phyloP scores from a whole-genome alignment of 768 basidiomycete genomes.

The Gloeostereum incarnatum region DNA sequence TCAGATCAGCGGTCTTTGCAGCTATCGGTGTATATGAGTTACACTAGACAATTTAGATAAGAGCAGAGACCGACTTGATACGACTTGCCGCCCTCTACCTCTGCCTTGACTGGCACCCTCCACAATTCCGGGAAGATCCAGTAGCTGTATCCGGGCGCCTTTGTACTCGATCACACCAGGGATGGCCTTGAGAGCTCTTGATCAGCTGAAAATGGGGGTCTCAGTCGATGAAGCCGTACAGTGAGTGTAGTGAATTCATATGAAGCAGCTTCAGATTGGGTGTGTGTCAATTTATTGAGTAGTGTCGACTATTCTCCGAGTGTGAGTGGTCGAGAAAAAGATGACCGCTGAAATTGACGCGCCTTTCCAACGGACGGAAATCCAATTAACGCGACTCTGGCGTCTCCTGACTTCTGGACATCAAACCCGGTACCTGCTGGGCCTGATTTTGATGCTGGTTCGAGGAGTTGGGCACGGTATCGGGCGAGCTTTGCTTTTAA shows the following conservation, averaged over 20 bases:
- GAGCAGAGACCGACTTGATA: slow-evolving; percentile 55
- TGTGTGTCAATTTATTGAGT: slow-evolving; percentile 86
- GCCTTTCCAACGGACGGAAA: slow-evolving; percentile 95
- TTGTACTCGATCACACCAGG: slow-evolving; percentile 96
- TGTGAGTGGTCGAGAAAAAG: neutral
- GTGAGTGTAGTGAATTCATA: slow-evolving; percentile 96
- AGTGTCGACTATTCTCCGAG: slow-evolving; percentile 82
- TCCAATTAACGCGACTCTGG: slow-evolving; percentile 24
- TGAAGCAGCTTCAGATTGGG: slow-evolving; percentile 79
- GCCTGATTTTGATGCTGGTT: slow-evolving; percentile 80
- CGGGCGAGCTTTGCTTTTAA: slow-evolving; percentile 92
- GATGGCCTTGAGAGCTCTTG: slow-evolving; percentile 67
- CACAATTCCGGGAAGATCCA: slow-evolving; percentile 94
- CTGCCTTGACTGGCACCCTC: slow-evolving; percentile 80
- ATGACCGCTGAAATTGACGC: slow-evolving; percentile 4
- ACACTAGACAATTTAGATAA: no score
- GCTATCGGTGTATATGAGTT: slow-evolving; percentile 25
- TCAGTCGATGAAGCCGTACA: slow-evolving; percentile 24
- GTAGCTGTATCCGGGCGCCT: slow-evolving; percentile 83
- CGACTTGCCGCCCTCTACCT: slow-evolving; percentile 89
- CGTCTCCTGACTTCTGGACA: slow-evolving; percentile 51
- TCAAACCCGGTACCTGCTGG: slow-evolving; percentile 81
- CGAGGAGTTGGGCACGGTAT: slow-evolving; percentile 91
- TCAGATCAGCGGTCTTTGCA: slow-evolving; percentile 89
- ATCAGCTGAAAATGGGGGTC: slow-evolving; percentile 5